Evolutionary conservation across 2,329 filamentous ascomycete species (phyloP).

Genomic region (Celoporthe dispersa): DNA sequence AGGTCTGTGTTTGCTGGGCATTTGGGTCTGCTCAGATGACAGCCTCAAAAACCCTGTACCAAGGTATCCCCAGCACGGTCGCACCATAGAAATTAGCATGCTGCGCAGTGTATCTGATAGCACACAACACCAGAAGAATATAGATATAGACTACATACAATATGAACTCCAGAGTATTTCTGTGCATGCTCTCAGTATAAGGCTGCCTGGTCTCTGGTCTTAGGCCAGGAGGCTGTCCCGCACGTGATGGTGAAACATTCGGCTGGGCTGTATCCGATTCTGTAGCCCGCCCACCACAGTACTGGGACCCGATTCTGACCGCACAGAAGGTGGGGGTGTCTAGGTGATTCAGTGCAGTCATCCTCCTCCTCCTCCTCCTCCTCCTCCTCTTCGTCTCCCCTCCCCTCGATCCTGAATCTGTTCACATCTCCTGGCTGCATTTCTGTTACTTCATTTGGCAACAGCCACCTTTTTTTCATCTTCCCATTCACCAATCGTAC

Average conservation of each 20-base stretch:
- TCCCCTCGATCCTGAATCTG: conserved; percentile 1
- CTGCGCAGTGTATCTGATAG: background rate
- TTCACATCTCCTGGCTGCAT: background rate
- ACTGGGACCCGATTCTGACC: conserved; percentile 1
- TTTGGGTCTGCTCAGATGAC: background rate
- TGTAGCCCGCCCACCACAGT: background rate
- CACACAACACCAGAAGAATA: background rate
- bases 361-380: conserved; percentile 1
- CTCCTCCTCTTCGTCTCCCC: background rate
- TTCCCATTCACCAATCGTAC: background rate
- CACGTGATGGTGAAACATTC: conserved; percentile 26
- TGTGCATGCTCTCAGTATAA: background rate
- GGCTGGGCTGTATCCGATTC: conserved; percentile 19
- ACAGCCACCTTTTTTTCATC: conserved; percentile 2
- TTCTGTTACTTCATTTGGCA: background rate
- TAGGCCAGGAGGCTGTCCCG: background rate
- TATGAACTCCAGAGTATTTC: background rate
- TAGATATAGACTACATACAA: background rate
- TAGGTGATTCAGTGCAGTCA: conserved; percentile 12
- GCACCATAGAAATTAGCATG: background rate
- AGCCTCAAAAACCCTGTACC: background rate
- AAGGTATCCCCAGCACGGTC: background rate
- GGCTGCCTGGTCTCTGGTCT: background rate
- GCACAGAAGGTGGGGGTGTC: background rate
- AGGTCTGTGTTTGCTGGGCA: background rate